Percentiles rank a stretch among this genome's conserved stretches.
Evolutionary conservation across 352 stramenopile genomes (phyloP).

Genomic region (Globisporangium solare): DNA sequence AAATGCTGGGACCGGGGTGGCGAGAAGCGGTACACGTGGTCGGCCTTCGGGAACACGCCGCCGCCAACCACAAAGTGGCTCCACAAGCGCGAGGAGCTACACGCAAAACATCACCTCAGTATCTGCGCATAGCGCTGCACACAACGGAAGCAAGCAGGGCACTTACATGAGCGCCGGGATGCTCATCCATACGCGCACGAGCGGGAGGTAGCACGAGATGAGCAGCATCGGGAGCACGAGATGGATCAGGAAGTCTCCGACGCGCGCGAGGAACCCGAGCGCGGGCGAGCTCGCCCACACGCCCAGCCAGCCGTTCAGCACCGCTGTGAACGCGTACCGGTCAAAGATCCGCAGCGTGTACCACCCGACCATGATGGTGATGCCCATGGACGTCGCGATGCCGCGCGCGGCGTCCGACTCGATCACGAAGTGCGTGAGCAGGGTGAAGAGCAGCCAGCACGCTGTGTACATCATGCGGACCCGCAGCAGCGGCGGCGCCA

Average conservation of each 20-base stretch:
- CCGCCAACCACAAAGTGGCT: conserved; percentile 66
- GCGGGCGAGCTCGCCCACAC: conserved; percentile 67
- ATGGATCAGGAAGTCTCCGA: conserved; percentile 64
- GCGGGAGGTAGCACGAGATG: conserved; percentile 66
- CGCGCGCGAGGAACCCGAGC: conserved; percentile 50
- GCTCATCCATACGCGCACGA: conserved; percentile 82
- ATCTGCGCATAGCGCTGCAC: not conserved
- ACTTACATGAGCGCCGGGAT: conserved; percentile 63
- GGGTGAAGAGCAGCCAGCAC: conserved; percentile 72
- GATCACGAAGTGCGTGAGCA: conserved; percentile 39
- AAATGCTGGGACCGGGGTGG: conserved; percentile 70
- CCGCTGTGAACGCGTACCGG: conserved; percentile 66
- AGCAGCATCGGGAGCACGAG: conserved; percentile 68
- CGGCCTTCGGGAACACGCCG: conserved; percentile 65
- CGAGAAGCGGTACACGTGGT: conserved; percentile 76
- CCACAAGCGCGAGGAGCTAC: conserved; percentile 71
- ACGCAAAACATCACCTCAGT: not conserved
- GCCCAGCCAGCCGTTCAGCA: conserved; percentile 70
- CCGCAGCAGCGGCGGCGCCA: conserved; percentile 46
- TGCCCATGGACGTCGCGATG: conserved; percentile 74
- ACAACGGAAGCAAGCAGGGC: not conserved
- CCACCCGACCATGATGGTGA: conserved; percentile 85
- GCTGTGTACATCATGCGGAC: conserved; percentile 78
- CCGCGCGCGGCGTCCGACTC: conserved; percentile 52
- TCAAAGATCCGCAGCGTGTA: conserved; percentile 81